Percentiles rank a stretch among this genome's conserved stretches.
phyloP scores from a whole-genome alignment of 257 asterid species.

The Nicotiana tomentosiformis region DNA sequence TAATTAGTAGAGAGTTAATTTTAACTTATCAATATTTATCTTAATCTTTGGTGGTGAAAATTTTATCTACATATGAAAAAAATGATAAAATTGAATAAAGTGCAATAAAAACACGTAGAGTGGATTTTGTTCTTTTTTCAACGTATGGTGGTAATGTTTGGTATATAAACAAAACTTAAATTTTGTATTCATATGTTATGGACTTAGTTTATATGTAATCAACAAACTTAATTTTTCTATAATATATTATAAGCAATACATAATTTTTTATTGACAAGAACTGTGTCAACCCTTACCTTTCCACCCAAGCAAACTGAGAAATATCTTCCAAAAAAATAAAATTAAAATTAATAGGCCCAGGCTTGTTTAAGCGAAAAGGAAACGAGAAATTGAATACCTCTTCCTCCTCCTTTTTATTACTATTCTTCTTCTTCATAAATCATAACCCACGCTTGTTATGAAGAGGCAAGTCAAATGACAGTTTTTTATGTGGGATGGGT shows the following conservation, averaged over 20 bases:
- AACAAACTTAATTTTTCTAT: not conserved
- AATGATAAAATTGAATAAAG: too few relatives aligned
- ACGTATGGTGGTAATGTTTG: too few relatives aligned
- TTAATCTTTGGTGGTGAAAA: too few relatives aligned
- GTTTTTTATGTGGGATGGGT: too few relatives aligned
- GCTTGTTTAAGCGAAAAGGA: not conserved
- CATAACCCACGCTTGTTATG: not conserved
- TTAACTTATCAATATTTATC: too few relatives aligned
- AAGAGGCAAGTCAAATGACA: not conserved
- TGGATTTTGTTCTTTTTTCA: too few relatives aligned
- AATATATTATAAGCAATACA: not conserved
- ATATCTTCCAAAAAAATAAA: not conserved
- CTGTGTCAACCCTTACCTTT: not conserved
- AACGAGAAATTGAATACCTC: not conserved
- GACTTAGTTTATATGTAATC: not conserved
- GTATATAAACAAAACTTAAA: too few relatives aligned
- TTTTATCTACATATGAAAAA: too few relatives aligned
- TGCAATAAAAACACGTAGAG: too few relatives aligned
- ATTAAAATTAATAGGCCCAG: not conserved
- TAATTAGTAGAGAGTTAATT: too few relatives aligned
- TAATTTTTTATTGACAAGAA: not conserved
- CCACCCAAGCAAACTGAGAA: not conserved
- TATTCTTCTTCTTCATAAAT: not conserved
- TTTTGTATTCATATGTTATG: too few relatives aligned
- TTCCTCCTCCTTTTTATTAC: not conserved